Conservation (phyloP, 2,329 filamentous ascomycete species). For the Tricladium varicosporioides region DNA sequence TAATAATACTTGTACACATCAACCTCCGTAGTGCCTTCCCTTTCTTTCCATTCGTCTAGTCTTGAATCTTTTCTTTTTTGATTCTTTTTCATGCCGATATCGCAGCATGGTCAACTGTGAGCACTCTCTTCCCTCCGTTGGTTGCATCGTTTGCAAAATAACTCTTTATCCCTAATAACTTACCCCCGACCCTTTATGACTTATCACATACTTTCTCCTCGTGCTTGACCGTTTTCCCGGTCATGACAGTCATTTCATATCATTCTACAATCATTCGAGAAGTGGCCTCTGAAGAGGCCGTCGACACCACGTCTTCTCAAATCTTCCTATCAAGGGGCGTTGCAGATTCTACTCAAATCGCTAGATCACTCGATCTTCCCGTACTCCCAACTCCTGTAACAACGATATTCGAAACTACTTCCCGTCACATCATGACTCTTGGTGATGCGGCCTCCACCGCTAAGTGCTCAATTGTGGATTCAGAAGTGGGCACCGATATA, state of each 20-base stretch:
- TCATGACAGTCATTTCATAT: constrained; percentile 25
- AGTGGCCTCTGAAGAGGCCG: constrained; percentile 24
- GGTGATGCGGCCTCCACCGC: constrained; percentile 18
- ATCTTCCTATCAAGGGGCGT: constrained; percentile 46
- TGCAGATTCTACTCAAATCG: constrained; percentile 36
- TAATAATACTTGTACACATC: constrained; percentile 2
- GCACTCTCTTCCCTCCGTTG: background rate
- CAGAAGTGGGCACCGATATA: too few species aligned
- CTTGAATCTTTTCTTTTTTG: too few species aligned
- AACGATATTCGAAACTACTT: constrained; percentile 29
- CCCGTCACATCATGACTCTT: constrained; percentile 30
- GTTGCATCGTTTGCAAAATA: background rate
- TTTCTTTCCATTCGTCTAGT: background rate
- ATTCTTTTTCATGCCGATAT: background rate
- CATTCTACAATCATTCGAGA: constrained; percentile 23
- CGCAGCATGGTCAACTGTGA: background rate
- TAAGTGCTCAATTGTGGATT: background rate
- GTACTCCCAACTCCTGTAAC: constrained; percentile 18
- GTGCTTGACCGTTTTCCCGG: background rate
- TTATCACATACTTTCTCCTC: background rate
- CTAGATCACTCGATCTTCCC: constrained; percentile 7
- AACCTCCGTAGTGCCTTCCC: background rate
- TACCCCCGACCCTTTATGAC: background rate
- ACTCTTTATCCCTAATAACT: too few species aligned
- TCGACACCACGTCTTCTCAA: constrained; percentile 44